Evolutionary conservation across 345 rosid species (phyloP), one percentile per base, ranked within the genome.

Genomic region (Adansonia digitata): DNA sequence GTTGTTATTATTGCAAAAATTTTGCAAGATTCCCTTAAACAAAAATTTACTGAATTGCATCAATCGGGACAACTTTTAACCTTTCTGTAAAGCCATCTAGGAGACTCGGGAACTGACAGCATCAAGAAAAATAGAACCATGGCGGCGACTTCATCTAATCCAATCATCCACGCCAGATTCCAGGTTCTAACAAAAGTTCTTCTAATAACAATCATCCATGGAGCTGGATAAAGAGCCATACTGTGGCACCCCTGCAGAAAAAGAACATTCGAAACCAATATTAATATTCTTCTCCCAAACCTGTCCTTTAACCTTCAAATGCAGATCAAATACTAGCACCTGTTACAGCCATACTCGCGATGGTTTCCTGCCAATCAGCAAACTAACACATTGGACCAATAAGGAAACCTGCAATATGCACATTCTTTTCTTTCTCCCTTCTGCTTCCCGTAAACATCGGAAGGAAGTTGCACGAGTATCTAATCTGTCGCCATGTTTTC

Each of bases 81-180:
- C 88, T 85, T 59, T 51, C 86, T 77, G 71, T 87, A 94, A 27
- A 94, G 90, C 92, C 94, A 94, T 77, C 97, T 80, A 2, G 98
- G 98, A 75, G 97, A 92, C 62, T 94, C 98, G 0, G 98, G 97
- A 3, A 94, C 84, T 1, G 82, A 81, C 8, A 83, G 4, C 98
- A 92, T 90, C 68, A 92, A 69, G 24, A 84, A 1, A 39, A 94
- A 84, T 75, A 92, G 98, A 82, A 88, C 65, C 0, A 87, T 0
- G 0, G 95, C 90, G 0, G 98, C 98, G 10, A 88, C 9, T 15
- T 85, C 94, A 0, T 93, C 95, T 0, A 92, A 69, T 2, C 98
- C 97, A 46, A 92, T 89, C 98, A 94, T 92, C 95, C 98, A 91
- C 94, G 87, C 97, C 97, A 94, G 0, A 97, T 92, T 45, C 97